phyloP scores from a whole-genome alignment of 1,139 yeast genomes.

The Blastobotrys buckinghamii region DNA sequence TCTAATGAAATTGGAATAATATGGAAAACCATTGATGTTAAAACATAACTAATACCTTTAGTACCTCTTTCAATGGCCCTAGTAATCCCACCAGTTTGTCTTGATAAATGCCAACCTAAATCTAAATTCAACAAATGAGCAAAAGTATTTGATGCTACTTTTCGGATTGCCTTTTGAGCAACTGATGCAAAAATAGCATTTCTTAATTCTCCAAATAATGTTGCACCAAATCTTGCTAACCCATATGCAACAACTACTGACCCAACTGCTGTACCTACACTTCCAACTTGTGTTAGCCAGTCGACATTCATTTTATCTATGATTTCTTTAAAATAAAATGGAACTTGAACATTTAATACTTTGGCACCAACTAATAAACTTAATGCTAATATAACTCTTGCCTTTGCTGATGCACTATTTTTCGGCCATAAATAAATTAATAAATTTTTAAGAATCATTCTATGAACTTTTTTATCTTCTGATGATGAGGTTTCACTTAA shows the following conservation, averaged over 20 bases:
- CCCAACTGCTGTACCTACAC: slow-evolving; percentile 55
- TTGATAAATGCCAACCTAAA: slow-evolving; percentile 78
- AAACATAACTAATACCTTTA: slow-evolving; percentile 89
- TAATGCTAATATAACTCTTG: slow-evolving; percentile 72
- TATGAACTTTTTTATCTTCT: slow-evolving; percentile 19
- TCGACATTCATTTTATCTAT: slow-evolving; percentile 92
- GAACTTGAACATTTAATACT: slow-evolving; percentile 87
- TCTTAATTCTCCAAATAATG: slow-evolving; percentile 85
- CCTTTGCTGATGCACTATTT: slow-evolving; percentile 59
- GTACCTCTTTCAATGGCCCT: slow-evolving; percentile 98
- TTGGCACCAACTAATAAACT: slow-evolving; percentile 71
- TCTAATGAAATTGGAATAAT: slow-evolving; percentile 90
- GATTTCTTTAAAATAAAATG: slow-evolving; percentile 84
- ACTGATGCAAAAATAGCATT: slow-evolving; percentile 95
- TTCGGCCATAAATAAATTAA: slow-evolving; percentile 85
- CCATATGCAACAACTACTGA: slow-evolving; percentile 85
- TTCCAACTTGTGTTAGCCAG: slow-evolving; percentile 61
- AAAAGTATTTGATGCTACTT: slow-evolving; percentile 86
- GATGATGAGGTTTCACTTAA: slow-evolving; percentile 1
- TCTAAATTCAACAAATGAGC: slow-evolving; percentile 78
- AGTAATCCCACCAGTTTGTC: slow-evolving; percentile 94
- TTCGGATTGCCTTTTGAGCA: slow-evolving; percentile 88
- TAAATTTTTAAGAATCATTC: slow-evolving; percentile 34
- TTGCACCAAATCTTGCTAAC: slow-evolving; percentile 90
- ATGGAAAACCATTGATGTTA: slow-evolving; percentile 95